Conservation (phyloP, 148 eudicot genomes). For the Vaccinium myrtillus region DNA sequence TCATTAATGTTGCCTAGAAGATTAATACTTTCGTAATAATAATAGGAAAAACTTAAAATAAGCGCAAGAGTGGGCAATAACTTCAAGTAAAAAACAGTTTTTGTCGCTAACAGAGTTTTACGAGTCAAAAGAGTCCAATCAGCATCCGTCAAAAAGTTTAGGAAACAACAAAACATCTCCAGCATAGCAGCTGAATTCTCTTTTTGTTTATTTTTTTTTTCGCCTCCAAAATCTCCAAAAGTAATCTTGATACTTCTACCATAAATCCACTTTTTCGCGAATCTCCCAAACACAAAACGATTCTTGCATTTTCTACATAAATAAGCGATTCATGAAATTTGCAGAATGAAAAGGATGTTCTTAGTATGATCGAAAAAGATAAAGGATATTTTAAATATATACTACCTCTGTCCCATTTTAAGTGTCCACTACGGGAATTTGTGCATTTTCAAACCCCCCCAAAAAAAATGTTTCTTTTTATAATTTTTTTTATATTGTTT, state of each 20-base stretch:
- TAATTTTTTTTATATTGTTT: too few species aligned
- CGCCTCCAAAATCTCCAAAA: neutral
- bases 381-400: too few species aligned
- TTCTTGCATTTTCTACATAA: too few species aligned
- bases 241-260: neutral
- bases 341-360: neutral
- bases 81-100: neutral
- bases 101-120: neutral
- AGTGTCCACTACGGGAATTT: too few species aligned
- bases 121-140: neutral
- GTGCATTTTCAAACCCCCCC: too few species aligned
- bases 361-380: neutral
- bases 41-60: neutral
- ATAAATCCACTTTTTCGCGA: neutral
- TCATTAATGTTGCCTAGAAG: neutral
- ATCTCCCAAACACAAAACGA: too few species aligned
- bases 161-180: neutral
- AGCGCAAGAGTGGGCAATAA: neutral
- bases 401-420: too few species aligned
- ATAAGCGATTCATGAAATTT: neutral
- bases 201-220: too few species aligned
- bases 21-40: too few species aligned
- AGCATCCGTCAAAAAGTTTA: neutral
- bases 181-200: neutral
- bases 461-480: too few species aligned